Conservation (phyloP, 257 asterid genomes). For the Perilla frutescens region DNA sequence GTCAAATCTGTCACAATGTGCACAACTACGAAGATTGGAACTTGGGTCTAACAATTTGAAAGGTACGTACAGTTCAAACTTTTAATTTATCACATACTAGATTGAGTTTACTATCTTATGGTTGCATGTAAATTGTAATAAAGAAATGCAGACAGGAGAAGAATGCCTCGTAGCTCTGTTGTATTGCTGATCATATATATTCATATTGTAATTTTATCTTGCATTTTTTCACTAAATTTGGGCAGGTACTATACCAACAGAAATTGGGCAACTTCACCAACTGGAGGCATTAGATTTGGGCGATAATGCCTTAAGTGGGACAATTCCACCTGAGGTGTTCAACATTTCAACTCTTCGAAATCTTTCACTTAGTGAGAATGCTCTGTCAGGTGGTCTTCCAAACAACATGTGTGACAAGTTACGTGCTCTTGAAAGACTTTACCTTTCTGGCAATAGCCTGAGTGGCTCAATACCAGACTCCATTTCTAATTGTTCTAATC, state of each 20-base stretch:
- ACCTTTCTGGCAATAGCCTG: slow-evolving; percentile 2
- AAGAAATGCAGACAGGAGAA: too few relatives aligned
- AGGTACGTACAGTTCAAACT: not conserved
- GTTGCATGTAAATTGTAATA: too few relatives aligned
- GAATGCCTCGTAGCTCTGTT: too few relatives aligned
- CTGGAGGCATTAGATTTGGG: not conserved
- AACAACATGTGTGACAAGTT: not conserved
- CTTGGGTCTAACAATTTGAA: slow-evolving; percentile 17
- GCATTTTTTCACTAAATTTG: too few relatives aligned
- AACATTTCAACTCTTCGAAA: slow-evolving; percentile 39
- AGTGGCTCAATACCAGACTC: slow-evolving; percentile 10
- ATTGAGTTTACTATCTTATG: too few relatives aligned
- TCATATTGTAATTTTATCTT: too few relatives aligned
- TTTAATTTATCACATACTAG: not conserved
- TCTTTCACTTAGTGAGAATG: not conserved
- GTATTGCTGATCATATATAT: too few relatives aligned
- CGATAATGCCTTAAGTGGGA: slow-evolving; percentile 27
- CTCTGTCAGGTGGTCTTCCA: slow-evolving; percentile 38
- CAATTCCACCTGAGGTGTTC: slow-evolving; percentile 32
- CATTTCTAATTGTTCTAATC: too few relatives aligned
- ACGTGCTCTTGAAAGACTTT: not conserved
- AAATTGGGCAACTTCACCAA: slow-evolving; percentile 36
- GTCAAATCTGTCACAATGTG: not conserved
- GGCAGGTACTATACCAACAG: slow-evolving; percentile 44
- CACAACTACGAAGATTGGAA: not conserved